Evolutionary conservation across 2,329 filamentous ascomycete species (phyloP), one percentile per base, ranked within the genome.

Genomic region (Talaromyces marneffei): DNA sequence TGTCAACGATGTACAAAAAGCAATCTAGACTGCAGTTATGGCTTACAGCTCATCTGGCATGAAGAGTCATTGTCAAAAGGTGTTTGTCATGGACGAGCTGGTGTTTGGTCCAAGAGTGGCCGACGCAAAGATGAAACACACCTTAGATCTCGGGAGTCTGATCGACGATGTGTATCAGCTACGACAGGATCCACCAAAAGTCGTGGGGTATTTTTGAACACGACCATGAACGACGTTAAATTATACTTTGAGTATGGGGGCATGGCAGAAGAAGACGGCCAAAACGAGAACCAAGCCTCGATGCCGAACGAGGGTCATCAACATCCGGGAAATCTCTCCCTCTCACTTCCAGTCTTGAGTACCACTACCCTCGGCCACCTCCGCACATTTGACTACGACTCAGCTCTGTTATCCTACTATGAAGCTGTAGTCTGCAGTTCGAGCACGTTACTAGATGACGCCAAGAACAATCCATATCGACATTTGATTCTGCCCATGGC

Each of bases 401-500:
- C 65, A 0, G 39, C 56, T 20, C 64, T 71, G 5, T 59, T 70
- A 46, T 67, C 69, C 2, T 69, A 67, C 48, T 71, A 67, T 37
- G 68, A 71, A 23, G 57, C 65, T 4, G 65, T 66, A 4, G 69
- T 71, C 18, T 71, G 68, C 65, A 68, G 66, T 52, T 68, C 66
- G 25, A 66, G 63, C n/a, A 71, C 69, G 4, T 57, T 71, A 14
- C 59, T 70, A 31, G 68, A 71, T 40, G 68, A 70, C 48, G 65
- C 63, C 2, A 48, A 66, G 40, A 66, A 64, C n/a, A 71, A 71
- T 37, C 69, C 69, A n/a, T 71, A 71, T 62, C 65, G 67, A 44
- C 65, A 71, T 57, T 60, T 70, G 2, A 67, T 71, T 23, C 60
- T 71, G 0, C 68, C 68, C n/a, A 71, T 71, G 68, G 67, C 67